Base-by-base conservation (phyloP, 306 rosid genomes). In the Lotus japonicus region DNA sequence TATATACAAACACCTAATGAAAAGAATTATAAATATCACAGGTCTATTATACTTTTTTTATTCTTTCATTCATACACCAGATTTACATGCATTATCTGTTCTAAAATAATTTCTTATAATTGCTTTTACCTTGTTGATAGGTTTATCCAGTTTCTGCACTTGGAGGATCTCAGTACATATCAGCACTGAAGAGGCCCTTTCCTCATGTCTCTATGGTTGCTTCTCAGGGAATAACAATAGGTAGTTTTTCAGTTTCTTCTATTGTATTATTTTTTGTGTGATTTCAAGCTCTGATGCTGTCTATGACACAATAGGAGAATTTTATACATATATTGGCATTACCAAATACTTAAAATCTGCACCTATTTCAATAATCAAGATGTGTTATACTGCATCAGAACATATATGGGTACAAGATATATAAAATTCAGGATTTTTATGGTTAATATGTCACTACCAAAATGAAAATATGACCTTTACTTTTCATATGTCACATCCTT, bases 101-200 rank as follows among this genome's bases (percentile, higher is more conserved):
- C 43, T 21, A 0, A 58, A 4, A 10, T 5, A 31, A 9, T 17
- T 17, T 42, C 54, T 17, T 14, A 19, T 33, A 43, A 44, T 46
- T 39, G 36, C 10, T 61, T 52, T 64, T 71, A 65, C 64, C 69
- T 72, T 63, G 73, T 73, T 66, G 72, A 61, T 79, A 92, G 98
- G 75, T 92, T 56, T 89, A 87, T 83, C 95, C 98, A 52, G 92
- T 87, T 80, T 92, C 98, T n/a, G 88, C 86, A 58, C 81, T 92
- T 50, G 96, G 96, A 31, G 96, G 98, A 56, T 66, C 72, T 58
- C 76, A 75, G 38, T 89, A 92, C 46, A 83, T 92, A 71, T 77
- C 96, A 74, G 89, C 98, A 54, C 81, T 92, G 39, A 89, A 86
- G 77, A 92, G 80, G 77, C 84, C 98, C 39, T 92, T 92, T 83